Percentiles rank a stretch among this genome's conserved stretches.
These are phyloP conservation scores for Solanum paucissectum DNA, from an alignment of 257 asterid species.

Conservation along the genomic window DNA sequence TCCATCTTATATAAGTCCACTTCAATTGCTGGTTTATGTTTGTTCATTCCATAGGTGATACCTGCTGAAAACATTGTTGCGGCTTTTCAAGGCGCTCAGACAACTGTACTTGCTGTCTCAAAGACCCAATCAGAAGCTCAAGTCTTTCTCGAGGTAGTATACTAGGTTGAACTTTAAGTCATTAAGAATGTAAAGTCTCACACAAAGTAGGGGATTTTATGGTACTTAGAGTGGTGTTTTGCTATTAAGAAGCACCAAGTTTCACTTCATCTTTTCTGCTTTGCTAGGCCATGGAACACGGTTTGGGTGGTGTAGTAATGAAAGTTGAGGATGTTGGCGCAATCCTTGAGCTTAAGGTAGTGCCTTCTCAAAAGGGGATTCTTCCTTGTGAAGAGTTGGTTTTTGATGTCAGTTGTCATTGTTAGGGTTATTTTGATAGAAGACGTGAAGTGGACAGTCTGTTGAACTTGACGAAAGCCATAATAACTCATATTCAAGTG, in stretches of 20 bases:
- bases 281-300: constrained; percentile 82
- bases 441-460: constrained; percentile 41
- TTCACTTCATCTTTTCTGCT: constrained; percentile 5
- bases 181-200: background rate
- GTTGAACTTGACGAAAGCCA: constrained; percentile 52
- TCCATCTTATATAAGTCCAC: background rate
- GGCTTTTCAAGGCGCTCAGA: constrained; percentile 54
- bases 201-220: background rate
- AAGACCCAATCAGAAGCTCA: constrained; percentile 67
- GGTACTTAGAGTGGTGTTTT: background rate
- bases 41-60: constrained; percentile 37
- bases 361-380: background rate
- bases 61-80: constrained; percentile 90
- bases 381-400: background rate
- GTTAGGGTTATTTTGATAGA: constrained; percentile 61
- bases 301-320: constrained; percentile 79
- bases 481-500: constrained; percentile 48
- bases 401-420: constrained; percentile 9
- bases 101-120: constrained; percentile 66
- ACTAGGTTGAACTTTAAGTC: background rate
- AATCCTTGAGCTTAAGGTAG: constrained; percentile 67
- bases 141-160: constrained; percentile 59
- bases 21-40: background rate
- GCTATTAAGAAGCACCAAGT: background rate
- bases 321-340: constrained; percentile 61